phyloP scores from a whole-genome alignment of 228 moss, liverwort and hornwort species.

The Sphagnum fallax region DNA sequence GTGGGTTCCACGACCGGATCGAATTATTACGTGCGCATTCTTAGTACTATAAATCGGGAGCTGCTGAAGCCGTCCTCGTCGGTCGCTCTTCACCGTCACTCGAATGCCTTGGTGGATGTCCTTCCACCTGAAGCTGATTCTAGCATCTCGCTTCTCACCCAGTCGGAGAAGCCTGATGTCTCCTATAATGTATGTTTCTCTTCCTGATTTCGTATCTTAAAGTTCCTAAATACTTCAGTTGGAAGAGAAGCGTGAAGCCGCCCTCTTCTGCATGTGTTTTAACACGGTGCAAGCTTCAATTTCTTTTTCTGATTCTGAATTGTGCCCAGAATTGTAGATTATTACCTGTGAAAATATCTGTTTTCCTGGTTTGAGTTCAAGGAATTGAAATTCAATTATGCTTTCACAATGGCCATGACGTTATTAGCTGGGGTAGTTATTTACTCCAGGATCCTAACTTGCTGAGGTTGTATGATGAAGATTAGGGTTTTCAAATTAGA shows the following conservation, averaged over 20 bases:
- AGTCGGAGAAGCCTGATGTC: slow-evolving; percentile 95
- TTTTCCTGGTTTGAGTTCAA: too few species aligned
- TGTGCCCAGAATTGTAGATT: too few species aligned
- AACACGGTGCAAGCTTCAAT: too few species aligned
- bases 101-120: slow-evolving; percentile 90
- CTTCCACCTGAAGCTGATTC: slow-evolving; percentile 94
- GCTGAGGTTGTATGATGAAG: too few species aligned
- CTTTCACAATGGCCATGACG: too few species aligned
- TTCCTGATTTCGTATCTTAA: not conserved
- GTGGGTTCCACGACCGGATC: slow-evolving; percentile 91
- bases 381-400: too few species aligned
- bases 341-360: too few species aligned
- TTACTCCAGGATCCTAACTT: too few species aligned
- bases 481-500: too few species aligned
- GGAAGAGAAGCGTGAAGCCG: not conserved
- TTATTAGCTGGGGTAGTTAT: too few species aligned
- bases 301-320: too few species aligned
- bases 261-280: too few species aligned
- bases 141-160: slow-evolving; percentile 83
- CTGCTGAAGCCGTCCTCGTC: slow-evolving; percentile 88
- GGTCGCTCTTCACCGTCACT: slow-evolving; percentile 83
- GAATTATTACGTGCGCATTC: slow-evolving; percentile 88
- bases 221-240: not conserved
- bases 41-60: slow-evolving; percentile 94
- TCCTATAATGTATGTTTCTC: slow-evolving; percentile 58